These are phyloP conservation scores for Aaosphaeria arxii DNA, from an alignment of 2,329 filamentous ascomycete species.

Conservation along the genomic window DNA sequence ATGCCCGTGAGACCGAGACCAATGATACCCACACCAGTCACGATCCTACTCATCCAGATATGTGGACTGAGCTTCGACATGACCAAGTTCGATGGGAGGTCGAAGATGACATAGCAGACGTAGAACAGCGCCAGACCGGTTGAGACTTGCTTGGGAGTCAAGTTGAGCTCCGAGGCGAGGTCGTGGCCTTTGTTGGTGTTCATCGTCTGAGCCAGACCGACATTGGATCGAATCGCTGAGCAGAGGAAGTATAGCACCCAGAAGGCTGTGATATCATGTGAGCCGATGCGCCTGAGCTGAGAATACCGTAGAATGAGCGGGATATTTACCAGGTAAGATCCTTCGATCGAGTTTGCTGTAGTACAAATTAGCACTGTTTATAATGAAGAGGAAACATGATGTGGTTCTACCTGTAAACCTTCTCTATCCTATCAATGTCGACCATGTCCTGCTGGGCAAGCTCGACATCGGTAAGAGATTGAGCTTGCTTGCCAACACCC, in stretches of 20 bases:
- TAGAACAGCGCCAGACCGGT: constrained; percentile 87
- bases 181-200: constrained; percentile 70
- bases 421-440: constrained; percentile 36
- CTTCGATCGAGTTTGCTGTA: constrained; percentile 54
- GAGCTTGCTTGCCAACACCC: constrained; percentile 14
- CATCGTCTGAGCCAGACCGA: constrained; percentile 94
- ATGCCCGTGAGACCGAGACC: constrained; percentile 82
- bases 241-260: constrained; percentile 91
- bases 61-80: constrained; percentile 84
- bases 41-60: constrained; percentile 89
- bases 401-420: constrained; percentile 33
- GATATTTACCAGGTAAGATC: constrained; percentile 49
- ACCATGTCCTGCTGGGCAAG: constrained; percentile 21
- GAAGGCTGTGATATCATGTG: constrained; percentile 56
- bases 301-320: neutral
- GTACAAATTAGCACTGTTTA: constrained; percentile 21
- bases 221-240: constrained; percentile 87
- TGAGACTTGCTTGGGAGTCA: constrained; percentile 74
- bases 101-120: constrained; percentile 86
- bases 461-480: constrained; percentile 31
- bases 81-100: constrained; percentile 81
- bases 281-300: constrained; percentile 2
- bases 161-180: constrained; percentile 65
- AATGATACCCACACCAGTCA: constrained; percentile 81
- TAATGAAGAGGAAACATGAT: constrained; percentile 1